Conservation (phyloP, 1,139 yeast genomes). For the Waltiozyma solani region DNA sequence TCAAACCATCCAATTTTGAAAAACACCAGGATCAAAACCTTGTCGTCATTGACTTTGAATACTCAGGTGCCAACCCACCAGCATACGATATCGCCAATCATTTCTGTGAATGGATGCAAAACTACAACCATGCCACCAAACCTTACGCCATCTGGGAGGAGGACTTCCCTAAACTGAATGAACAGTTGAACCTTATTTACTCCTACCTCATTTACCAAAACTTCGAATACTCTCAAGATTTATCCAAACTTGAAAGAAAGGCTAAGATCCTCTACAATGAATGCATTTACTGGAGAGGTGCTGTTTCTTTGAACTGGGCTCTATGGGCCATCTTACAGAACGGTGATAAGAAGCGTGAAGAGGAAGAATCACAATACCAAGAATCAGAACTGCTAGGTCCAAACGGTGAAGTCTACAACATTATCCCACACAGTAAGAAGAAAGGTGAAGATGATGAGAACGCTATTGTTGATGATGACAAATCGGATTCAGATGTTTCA, state of each 20-base stretch:
- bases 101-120: slow-evolving; percentile 92
- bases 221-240: slow-evolving; percentile 12
- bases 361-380: slow-evolving; percentile 3
- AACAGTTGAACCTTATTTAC: slow-evolving; percentile 61
- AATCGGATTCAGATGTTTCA: slow-evolving; percentile 12
- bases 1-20: slow-evolving; percentile 26
- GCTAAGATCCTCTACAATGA: slow-evolving; percentile 54
- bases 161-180: slow-evolving; percentile 54
- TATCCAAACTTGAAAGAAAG: slow-evolving; percentile 36
- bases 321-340: slow-evolving; percentile 87
- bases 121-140: slow-evolving; percentile 60
- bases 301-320: slow-evolving; percentile 76
- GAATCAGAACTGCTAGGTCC: slow-evolving; percentile 26
- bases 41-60: slow-evolving; percentile 94
- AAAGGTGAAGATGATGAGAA: neutral
- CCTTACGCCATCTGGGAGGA: slow-evolving; percentile 49
- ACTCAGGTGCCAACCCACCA: slow-evolving; percentile 87
- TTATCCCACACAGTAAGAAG: slow-evolving; percentile 8
- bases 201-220: slow-evolving; percentile 43
- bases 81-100: slow-evolving; percentile 90
- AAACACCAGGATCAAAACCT: slow-evolving; percentile 57
- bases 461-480: slow-evolving; percentile 10
- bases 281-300: slow-evolving; percentile 68
- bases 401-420: slow-evolving; percentile 34
- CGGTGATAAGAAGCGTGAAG: slow-evolving; percentile 27